phyloP scores from a whole-genome alignment of 345 rosid genomes.

The Kandelia obovata region DNA sequence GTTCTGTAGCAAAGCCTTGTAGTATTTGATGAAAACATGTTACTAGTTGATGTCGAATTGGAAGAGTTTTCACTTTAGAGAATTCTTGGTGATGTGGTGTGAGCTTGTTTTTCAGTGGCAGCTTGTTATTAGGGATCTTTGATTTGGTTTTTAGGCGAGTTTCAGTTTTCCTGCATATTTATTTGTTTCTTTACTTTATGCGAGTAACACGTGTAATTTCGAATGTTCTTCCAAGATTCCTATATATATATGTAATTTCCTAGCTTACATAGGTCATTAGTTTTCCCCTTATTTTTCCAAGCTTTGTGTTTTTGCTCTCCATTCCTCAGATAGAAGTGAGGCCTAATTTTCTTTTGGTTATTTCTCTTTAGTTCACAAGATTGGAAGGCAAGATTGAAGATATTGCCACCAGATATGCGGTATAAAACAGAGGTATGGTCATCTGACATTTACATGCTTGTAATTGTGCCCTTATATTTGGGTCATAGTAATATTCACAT shows the following conservation, averaged over 20 bases:
- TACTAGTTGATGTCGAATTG: too few species aligned
- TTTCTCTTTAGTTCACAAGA: conserved; percentile 58
- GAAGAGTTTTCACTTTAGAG: not conserved
- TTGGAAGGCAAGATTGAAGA: conserved; percentile 77
- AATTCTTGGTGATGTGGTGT: not conserved
- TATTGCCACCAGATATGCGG: conserved; percentile 75
- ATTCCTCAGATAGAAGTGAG: not conserved
- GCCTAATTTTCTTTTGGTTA: not conserved
- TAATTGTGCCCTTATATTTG: not conserved
- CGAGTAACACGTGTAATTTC: not conserved
- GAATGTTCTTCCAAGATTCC: not conserved
- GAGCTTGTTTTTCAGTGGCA: not conserved
- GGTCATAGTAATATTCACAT: too few species aligned
- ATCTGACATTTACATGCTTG: conserved; percentile 3
- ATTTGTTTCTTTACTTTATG: not conserved
- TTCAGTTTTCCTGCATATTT: not conserved
- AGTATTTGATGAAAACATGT: too few species aligned
- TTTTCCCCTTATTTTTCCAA: not conserved
- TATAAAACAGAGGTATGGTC: conserved; percentile 76
- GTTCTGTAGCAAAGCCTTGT: too few species aligned
- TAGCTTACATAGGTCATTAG: too few species aligned
- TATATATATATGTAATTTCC: not conserved
- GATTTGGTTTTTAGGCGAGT: not conserved
- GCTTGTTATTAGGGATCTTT: not conserved
- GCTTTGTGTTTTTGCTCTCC: not conserved